Evolutionary conservation across 345 rosid species (phyloP).

Genomic region (Psidium friedrichsthalianum): DNA sequence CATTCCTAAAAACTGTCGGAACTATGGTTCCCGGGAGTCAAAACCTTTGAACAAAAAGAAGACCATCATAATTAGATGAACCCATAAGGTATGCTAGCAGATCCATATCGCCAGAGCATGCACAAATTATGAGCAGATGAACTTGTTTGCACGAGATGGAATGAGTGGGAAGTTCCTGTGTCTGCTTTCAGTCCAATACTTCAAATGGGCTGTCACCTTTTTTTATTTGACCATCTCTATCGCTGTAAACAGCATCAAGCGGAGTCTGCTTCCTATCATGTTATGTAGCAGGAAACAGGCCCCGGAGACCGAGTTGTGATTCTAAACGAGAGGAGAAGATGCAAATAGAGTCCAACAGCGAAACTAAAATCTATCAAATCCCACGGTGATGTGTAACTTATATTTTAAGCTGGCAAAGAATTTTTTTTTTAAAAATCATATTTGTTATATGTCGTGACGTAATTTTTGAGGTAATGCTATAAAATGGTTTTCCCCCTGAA

Average conservation of each 20-base stretch:
- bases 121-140: neutral
- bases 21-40: neutral
- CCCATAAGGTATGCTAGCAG: too few species aligned
- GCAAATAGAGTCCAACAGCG: too few species aligned
- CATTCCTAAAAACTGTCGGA: neutral
- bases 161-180: neutral
- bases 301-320: neutral
- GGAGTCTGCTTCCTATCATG: neutral
- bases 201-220: neutral
- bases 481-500: too few species aligned
- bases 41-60: neutral
- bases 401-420: too few species aligned
- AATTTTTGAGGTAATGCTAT: too few species aligned
- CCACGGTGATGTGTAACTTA: too few species aligned
- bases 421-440: too few species aligned
- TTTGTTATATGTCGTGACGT: too few species aligned
- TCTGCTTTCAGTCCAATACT: neutral
- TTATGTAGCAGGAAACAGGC: neutral
- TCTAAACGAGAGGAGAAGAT: neutral
- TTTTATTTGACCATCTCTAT: neutral
- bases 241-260: neutral
- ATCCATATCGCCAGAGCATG: neutral
- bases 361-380: too few species aligned
- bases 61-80: too few species aligned
- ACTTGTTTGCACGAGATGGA: too few species aligned